These are phyloP conservation scores for Multifurca ochricompacta DNA, from an alignment of 768 basidiomycete species.

Conservation along the genomic window DNA sequence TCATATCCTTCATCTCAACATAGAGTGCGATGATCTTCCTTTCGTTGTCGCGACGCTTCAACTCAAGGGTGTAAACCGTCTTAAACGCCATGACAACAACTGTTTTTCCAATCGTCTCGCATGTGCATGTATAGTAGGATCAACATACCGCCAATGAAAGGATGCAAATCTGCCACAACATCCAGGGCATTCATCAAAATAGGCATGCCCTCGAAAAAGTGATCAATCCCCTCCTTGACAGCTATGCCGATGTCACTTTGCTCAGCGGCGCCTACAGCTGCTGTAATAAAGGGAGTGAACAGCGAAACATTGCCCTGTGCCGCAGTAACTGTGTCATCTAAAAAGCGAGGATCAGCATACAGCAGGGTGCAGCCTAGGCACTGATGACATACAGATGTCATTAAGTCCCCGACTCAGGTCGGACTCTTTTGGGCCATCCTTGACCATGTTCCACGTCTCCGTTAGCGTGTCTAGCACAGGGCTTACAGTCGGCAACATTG, in stretches of 20 bases:
- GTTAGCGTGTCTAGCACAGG: background rate
- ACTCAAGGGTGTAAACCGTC: constrained; percentile 40
- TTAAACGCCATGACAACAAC: constrained; percentile 46
- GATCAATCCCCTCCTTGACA: constrained; percentile 21
- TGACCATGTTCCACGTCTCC: background rate
- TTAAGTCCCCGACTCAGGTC: background rate
- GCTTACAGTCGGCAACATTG: background rate
- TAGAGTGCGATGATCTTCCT: constrained; percentile 40
- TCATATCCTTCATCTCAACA: constrained; percentile 44
- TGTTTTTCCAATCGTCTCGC: background rate
- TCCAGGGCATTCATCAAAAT: constrained; percentile 25
- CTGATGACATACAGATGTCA: background rate
- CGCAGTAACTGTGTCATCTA: background rate
- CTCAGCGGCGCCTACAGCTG: background rate
- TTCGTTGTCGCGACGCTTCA: constrained; percentile 44
- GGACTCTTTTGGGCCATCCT: background rate
- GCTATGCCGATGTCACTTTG: background rate
- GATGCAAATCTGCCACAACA: constrained; percentile 25
- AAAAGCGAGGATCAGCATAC: background rate
- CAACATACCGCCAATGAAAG: constrained; percentile 24
- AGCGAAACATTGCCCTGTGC: background rate
- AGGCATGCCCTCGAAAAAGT: constrained; percentile 25
- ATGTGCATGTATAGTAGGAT: background rate
- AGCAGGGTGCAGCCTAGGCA: rapidly evolving
- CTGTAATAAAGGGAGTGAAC: background rate